Percentiles rank a stretch among this genome's conserved stretches.
phyloP scores from a whole-genome alignment of 2,329 filamentous ascomycete genomes.

The Pezicula neosporulosa region DNA sequence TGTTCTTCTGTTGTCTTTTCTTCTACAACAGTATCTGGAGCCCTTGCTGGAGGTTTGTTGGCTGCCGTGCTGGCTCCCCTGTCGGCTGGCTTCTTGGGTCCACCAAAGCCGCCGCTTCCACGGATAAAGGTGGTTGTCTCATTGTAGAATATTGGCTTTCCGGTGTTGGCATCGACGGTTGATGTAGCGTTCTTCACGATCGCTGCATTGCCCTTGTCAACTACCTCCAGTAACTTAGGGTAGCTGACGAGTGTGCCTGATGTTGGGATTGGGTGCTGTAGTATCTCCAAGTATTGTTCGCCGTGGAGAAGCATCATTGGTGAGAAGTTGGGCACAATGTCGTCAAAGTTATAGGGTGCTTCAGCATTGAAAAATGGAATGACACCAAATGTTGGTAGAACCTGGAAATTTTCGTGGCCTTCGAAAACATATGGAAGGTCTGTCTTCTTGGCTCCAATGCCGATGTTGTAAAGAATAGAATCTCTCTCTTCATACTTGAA shows the following conservation, averaged over 20 bases:
- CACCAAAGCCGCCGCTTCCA: conserved; percentile 86
- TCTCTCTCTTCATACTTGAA: conserved; percentile 86
- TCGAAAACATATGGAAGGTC: conserved; percentile 90
- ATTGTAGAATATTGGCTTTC: conserved; percentile 95
- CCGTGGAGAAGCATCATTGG: conserved; percentile 99
- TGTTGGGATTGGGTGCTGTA: conserved; percentile 88
- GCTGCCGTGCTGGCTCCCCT: conserved; percentile 76
- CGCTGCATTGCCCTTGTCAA: conserved; percentile 92
- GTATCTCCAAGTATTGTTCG: conserved; percentile 95
- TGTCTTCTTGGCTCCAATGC: conserved; percentile 84
- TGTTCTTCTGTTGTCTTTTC: conserved; percentile 86
- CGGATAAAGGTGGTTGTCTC: conserved; percentile 91
- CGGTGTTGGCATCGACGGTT: conserved; percentile 80
- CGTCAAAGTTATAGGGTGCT: conserved; percentile 73
- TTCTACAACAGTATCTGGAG: conserved; percentile 79
- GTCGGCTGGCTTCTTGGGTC: conserved; percentile 71
- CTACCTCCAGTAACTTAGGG: conserved; percentile 83
- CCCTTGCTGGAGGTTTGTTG: conserved; percentile 74
- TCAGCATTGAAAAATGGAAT: conserved; percentile 89
- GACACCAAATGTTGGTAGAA: conserved; percentile 91
- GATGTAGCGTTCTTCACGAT: conserved; percentile 76
- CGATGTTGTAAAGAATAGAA: conserved; percentile 92
- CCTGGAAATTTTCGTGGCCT: conserved; percentile 87
- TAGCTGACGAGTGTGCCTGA: conserved; percentile 71
- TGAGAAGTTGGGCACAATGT: conserved; percentile 91